Evolutionary conservation across 805 yeast genomes (phyloP).

Genomic region (Brettanomyces sp.): DNA sequence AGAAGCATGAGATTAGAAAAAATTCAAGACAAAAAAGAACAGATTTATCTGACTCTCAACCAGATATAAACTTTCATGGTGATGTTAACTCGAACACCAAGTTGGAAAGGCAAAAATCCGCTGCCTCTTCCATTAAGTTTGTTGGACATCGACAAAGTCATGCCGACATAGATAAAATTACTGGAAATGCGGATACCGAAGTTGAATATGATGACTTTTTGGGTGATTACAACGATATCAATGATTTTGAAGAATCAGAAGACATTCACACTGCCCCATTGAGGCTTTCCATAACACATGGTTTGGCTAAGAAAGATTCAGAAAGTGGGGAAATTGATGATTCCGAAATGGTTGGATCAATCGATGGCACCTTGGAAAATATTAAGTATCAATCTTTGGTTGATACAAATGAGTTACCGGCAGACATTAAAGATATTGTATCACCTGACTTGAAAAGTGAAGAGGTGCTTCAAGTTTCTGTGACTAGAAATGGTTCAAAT

Average conservation of each 20-base stretch:
- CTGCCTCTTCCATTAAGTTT: slow-evolving; percentile 20
- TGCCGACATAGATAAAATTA: slow-evolving; percentile 6
- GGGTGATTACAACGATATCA: slow-evolving; percentile 20
- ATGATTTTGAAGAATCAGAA: slow-evolving; percentile 7
- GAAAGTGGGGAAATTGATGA: background rate
- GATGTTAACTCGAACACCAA: background rate
- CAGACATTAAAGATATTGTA: slow-evolving; percentile 5
- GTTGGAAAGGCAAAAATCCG: background rate
- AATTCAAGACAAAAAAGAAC: too few relatives aligned
- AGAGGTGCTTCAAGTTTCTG: too few relatives aligned
- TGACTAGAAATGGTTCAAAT: too few relatives aligned
- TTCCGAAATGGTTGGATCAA: background rate
- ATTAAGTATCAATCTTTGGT: background rate
- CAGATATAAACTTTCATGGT: too few relatives aligned
- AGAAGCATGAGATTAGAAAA: too few relatives aligned
- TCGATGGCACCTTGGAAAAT: background rate
- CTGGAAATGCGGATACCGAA: background rate
- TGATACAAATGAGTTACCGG: slow-evolving; percentile 1
- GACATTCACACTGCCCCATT: slow-evolving; percentile 1
- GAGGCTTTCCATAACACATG: background rate
- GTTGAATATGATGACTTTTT: slow-evolving; percentile 13
- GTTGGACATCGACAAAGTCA: slow-evolving; percentile 18
- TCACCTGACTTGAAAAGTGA: background rate
- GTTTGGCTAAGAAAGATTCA: too few relatives aligned
- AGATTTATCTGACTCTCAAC: too few relatives aligned